Evolutionary conservation across 768 basidiomycete genomes (phyloP).

Genomic region (Agrocybe praecox): DNA sequence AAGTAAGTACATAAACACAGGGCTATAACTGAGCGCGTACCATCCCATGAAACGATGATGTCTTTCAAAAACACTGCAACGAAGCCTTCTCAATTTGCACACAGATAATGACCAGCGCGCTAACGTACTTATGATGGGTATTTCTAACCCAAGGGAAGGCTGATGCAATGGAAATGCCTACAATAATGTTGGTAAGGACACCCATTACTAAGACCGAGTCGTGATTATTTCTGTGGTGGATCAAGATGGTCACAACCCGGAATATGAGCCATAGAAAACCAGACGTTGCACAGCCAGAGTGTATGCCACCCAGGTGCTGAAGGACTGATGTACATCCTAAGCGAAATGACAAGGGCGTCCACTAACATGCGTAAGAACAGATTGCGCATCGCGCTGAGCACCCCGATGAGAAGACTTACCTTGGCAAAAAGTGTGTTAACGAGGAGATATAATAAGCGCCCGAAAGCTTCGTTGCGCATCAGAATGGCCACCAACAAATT

Average conservation of each 20-base stretch:
- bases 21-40: slow-evolving; percentile 35
- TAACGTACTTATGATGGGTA: slow-evolving; percentile 76
- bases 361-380: slow-evolving; percentile 29
- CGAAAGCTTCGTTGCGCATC: slow-evolving; percentile 82
- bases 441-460: slow-evolving; percentile 70
- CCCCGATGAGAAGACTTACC: slow-evolving; percentile 35
- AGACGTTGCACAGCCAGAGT: slow-evolving; percentile 80
- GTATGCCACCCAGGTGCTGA: slow-evolving; percentile 82
- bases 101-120: background rate
- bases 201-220: slow-evolving; percentile 62
- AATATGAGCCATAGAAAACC: slow-evolving; percentile 76
- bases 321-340: slow-evolving; percentile 73
- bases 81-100: background rate
- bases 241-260: slow-evolving; percentile 56
- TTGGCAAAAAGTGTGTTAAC: slow-evolving; percentile 82
- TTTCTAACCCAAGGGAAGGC: slow-evolving; percentile 84
- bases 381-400: background rate
- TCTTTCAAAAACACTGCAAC: slow-evolving; percentile 70
- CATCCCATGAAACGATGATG: slow-evolving; percentile 85
- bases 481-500: slow-evolving; percentile 75
- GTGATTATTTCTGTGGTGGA: slow-evolving; percentile 50
- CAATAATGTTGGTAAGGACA: slow-evolving; percentile 57
- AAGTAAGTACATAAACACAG: background rate
- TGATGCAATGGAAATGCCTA: slow-evolving; percentile 62
- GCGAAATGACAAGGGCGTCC: slow-evolving; percentile 55